Percentiles rank a stretch among this genome's conserved stretches.
Conservation (phyloP, 106 monocot genomes). For the Dioscorea zingiberensis region DNA sequence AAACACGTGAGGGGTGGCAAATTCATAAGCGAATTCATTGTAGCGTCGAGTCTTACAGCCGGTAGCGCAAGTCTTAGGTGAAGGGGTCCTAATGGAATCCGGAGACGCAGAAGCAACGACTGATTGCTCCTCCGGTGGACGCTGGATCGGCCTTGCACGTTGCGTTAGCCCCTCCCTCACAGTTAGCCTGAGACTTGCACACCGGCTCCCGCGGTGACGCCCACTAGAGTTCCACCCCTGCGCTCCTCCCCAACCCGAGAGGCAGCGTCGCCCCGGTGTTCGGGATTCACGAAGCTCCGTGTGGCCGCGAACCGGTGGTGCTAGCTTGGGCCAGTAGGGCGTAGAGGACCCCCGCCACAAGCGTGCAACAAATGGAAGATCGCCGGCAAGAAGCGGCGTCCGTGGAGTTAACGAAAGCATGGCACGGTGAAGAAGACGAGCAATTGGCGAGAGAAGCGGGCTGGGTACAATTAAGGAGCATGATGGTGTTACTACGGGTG, state of each 20-base stretch:
- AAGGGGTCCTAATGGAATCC: conserved; percentile 59
- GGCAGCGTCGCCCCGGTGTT: conserved; percentile 25
- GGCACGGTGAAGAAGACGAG: conserved; percentile 54
- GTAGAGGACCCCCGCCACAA: conserved; percentile 59
- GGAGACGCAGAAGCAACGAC: conserved; percentile 55
- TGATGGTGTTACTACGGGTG: conserved; percentile 62
- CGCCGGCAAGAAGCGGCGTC: conserved; percentile 30
- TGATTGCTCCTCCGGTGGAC: conserved; percentile 5
- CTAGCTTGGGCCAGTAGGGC: conserved; percentile 31
- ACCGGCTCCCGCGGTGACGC: conserved; percentile 52
- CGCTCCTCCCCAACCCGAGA: conserved; percentile 32
- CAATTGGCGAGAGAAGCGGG: conserved; percentile 76
- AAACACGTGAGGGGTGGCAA: no score
- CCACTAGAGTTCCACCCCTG: conserved; percentile 80
- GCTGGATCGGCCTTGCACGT: conserved; percentile 43
- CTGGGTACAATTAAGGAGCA: conserved; percentile 71
- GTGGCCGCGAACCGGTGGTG: conserved; percentile 45
- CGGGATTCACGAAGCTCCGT: conserved; percentile 66
- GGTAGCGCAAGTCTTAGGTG: conserved; percentile 38
- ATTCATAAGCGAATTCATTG: no score
- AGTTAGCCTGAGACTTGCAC: conserved; percentile 61
- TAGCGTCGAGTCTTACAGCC: no score
- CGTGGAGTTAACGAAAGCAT: conserved; percentile 33
- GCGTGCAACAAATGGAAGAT: conserved; percentile 49
- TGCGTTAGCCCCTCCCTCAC: conserved; percentile 47